Base-by-base conservation (phyloP, 225 moss, liverwort and hornwort species). In the Polytrichum formosum region DNA sequence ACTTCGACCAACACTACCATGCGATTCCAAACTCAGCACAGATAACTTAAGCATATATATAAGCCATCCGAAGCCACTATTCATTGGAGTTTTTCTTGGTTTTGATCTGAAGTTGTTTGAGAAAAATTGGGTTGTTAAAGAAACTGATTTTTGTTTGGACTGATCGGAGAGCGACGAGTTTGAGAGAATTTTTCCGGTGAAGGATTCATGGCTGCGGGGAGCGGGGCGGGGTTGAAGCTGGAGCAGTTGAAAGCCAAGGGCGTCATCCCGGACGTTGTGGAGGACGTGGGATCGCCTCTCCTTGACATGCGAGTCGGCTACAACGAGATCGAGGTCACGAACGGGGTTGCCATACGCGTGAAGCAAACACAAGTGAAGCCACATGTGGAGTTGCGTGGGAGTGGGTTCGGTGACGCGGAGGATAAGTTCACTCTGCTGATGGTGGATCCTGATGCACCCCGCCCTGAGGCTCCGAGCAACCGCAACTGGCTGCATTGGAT, bases 371-470 rank as follows among this genome's bases (percentile, higher is more conserved):
- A 73, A 64, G 54, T 27, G 1, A 66, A 54, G 35, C 77, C 77
- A 35, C 67, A 73, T n/a, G 59, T 66, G 63, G 25, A 62, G 69
- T 28, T 74, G 53, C 67, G 67, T 35, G 58, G 26, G 28, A 61
- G 29, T 31, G 69, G 6, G 28, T 77, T 85, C 63, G 27, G 29
- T n/a, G 53, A 7, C 28, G 19, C 61, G 13, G 61, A 62, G 25
- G 70, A 30, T 22, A 68, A 67, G 56, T 73, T 18, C 28, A 61
- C 29, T 60, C 22, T 66, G 62, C 20, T 67, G 28, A 69, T 28
- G 55, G 65, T 72, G 54, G 67, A 83, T 69, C 71, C 67, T 28
- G 79, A 76, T 73, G 58, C 64, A 53, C 61, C 64, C 22, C 56
- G 73, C 16, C 68, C 66, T 66, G 54, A 72, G n/a, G 13, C 22